phyloP scores from a whole-genome alignment of 1,284 basidiomycete genomes.

The Cutaneotrichosporon arboriforme region DNA sequence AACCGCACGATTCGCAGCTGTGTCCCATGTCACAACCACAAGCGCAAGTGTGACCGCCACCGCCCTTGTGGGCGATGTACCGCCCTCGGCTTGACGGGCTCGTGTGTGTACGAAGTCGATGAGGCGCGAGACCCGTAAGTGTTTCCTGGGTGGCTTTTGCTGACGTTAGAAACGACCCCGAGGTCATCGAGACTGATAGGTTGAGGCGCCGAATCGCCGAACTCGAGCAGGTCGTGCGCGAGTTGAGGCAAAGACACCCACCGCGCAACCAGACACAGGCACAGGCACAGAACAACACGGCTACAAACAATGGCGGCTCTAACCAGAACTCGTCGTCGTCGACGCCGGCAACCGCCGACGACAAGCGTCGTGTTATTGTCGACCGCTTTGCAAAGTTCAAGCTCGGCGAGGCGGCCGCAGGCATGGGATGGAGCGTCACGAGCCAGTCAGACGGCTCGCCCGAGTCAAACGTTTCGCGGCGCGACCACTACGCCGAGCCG shows the following conservation, averaged over 20 bases:
- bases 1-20: constrained; percentile 84
- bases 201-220: constrained; percentile 79
- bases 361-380: constrained; percentile 40
- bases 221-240: constrained; percentile 78
- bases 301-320: neutral
- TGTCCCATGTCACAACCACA: constrained; percentile 86
- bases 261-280: constrained; percentile 9
- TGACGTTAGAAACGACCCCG: constrained; percentile 62
- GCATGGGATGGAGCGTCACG: constrained; percentile 4
- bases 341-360: constrained; percentile 8
- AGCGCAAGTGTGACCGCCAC: constrained; percentile 61
- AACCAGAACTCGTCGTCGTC: neutral
- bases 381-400: constrained; percentile 46
- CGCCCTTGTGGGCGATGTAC: constrained; percentile 78
- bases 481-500: constrained; percentile 25
- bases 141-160: neutral
- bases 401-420: constrained; percentile 39
- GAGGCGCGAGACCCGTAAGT: constrained; percentile 71
- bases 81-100: constrained; percentile 64
- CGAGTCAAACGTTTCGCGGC: constrained; percentile 1
- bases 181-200: constrained; percentile 72
- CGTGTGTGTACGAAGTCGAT: constrained; percentile 87
- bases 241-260: constrained; percentile 49
- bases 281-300: neutral
- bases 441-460: constrained; percentile 11